Percentiles rank a stretch among this genome's conserved stretches.
These are phyloP conservation scores for Bretschneidera sinensis DNA, from an alignment of 345 rosid genomes.

Conservation along the genomic window DNA sequence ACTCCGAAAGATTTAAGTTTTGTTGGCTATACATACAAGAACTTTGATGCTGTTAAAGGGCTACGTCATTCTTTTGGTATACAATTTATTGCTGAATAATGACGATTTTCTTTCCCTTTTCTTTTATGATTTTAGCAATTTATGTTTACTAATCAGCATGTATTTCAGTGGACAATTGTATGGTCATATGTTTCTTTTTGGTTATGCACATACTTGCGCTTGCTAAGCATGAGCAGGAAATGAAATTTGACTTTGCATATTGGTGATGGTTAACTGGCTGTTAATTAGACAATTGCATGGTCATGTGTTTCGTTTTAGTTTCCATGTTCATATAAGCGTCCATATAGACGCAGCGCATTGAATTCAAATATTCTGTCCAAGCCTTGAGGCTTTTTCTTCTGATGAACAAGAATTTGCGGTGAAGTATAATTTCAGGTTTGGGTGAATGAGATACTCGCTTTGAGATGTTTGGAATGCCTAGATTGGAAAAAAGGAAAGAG, in stretches of 20 bases:
- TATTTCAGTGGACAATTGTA: not conserved
- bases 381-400: not conserved
- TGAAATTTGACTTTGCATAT: not conserved
- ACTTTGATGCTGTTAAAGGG: conserved; percentile 92
- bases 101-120: not conserved
- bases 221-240: not conserved
- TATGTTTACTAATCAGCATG: not conserved
- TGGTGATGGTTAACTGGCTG: not conserved
- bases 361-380: not conserved
- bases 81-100: conserved; percentile 7
- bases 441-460: not conserved
- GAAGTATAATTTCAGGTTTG: no score
- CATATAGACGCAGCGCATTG: not conserved
- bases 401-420: not conserved
- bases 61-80: conserved; percentile 58
- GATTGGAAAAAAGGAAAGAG: no score
- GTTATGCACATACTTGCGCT: no score
- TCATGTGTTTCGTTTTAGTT: not conserved
- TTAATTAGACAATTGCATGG: not conserved
- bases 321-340: not conserved
- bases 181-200: no score
- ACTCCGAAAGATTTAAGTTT: conserved; percentile 91
- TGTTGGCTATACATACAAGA: conserved; percentile 96
- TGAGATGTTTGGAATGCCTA: no score
- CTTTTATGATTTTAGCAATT: not conserved